Evolutionary conservation across 148 eudicot species (phyloP), one percentile per base, ranked within the genome.

Genomic region (Mesembryanthemum crystallinum): DNA sequence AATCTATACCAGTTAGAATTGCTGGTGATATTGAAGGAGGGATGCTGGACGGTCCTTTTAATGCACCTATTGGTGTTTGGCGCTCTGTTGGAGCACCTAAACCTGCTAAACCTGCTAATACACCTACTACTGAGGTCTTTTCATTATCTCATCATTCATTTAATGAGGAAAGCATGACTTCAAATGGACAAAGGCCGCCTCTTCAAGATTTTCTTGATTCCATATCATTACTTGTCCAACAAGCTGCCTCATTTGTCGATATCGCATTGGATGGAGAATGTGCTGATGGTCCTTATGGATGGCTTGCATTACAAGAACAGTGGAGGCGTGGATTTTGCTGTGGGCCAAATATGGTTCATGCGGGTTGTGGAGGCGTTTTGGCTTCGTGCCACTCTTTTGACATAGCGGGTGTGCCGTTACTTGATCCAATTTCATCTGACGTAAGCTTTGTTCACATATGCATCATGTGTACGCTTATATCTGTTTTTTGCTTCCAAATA

Each of bases 241-340:
- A 92, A 88, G 97, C 92, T 78, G 88, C 94, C 52, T 92, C 98
- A 64, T 90, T 90, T 85, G 97, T 95, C 86, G 98, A 95, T 81
- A 84, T 92, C 78, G 88, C 94, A n/a, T 85, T 95, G 76, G 98
- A 95, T 85, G 91, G 89, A 66, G 98, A 95, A 80, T 89, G 85
- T 83, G 85, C 87, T 77, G 98, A 92, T 76, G 98, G 97, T 58
- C 91, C 98, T 59, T 90, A 87, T 80, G 93, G 94, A 45, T 95
- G 96, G 97, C 97, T 95, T 79, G 97, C 97, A 67, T 81, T 89
- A 69, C 90, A 92, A 85, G 98, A 95, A 89, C 98, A 92, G 78
- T 76, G 87, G 85, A 88, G 96, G 73, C 93, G 96, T 21, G 96
- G 96, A 64, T 92, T 95, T 79, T 88, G 92, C 67, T 95, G 98